Evolutionary conservation across 345 rosid species (phyloP).

Genomic region (Hibiscus trionum): DNA sequence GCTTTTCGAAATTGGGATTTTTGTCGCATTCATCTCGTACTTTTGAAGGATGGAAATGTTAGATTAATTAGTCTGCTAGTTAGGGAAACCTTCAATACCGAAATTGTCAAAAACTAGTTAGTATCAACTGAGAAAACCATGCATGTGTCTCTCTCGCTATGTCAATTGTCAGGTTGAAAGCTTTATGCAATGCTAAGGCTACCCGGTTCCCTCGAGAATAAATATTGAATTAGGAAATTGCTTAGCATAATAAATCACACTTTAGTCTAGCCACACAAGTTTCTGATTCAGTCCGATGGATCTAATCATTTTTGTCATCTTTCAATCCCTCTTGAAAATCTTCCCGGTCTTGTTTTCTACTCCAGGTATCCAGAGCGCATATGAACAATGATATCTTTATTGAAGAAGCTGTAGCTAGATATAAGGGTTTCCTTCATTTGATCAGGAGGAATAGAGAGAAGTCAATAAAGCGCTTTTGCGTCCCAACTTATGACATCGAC

Average conservation of each 20-base stretch:
- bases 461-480: slow-evolving; percentile 59
- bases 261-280: neutral
- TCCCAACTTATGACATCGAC: slow-evolving; percentile 95
- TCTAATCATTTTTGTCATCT: neutral
- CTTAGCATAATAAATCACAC: neutral
- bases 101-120: neutral
- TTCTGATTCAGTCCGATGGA: neutral
- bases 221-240: neutral
- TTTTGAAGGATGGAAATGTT: neutral
- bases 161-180: neutral
- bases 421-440: slow-evolving; percentile 79
- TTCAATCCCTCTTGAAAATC: neutral
- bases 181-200: neutral
- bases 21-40: neutral
- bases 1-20: neutral
- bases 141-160: neutral
- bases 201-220: neutral
- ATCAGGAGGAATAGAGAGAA: slow-evolving; percentile 68
- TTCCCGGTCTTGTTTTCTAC: neutral
- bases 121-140: neutral
- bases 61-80: neutral
- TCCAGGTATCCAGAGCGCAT: slow-evolving; percentile 70
- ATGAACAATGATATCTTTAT: slow-evolving; percentile 56
- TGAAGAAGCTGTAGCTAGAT: slow-evolving; percentile 76
- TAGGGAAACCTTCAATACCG: neutral